These are phyloP conservation scores for Russula vinacea DNA, from an alignment of 768 basidiomycete genomes.

Conservation along the genomic window DNA sequence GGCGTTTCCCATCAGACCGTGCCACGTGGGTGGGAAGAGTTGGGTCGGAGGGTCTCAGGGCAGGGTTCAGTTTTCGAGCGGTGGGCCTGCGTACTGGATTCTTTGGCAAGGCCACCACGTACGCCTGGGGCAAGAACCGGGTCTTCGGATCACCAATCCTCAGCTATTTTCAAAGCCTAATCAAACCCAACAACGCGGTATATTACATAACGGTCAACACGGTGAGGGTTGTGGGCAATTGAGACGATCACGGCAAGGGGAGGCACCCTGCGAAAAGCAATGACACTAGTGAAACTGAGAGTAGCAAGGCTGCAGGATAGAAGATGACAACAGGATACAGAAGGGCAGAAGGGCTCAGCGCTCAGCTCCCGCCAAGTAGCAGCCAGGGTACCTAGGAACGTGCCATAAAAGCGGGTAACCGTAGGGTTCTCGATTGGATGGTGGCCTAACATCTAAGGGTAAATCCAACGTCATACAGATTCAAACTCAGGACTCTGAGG, in stretches of 20 bases:
- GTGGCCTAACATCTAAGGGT: background rate
- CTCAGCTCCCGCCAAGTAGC: background rate
- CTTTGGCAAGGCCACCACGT: background rate
- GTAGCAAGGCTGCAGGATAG: background rate
- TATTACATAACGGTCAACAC: background rate
- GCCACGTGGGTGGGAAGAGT: conserved; percentile 5
- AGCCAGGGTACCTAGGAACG: background rate
- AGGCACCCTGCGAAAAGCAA: background rate
- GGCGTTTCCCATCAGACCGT: background rate
- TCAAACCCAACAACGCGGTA: conserved; percentile 11
- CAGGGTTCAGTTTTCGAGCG: background rate
- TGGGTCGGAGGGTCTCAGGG: background rate
- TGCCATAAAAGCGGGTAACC: background rate
- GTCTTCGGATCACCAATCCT: conserved; percentile 39
- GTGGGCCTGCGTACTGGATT: background rate
- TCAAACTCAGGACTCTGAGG: conserved; percentile 6
- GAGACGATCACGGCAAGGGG: too few relatives aligned
- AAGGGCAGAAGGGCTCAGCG: background rate
- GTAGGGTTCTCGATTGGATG: background rate
- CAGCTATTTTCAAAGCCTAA: conserved; percentile 42
- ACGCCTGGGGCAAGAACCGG: background rate
- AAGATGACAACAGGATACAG: background rate
- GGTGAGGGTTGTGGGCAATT: too few relatives aligned
- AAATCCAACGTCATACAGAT: conserved; percentile 6
- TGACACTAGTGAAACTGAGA: background rate